A percentile compares a stretch with the other conserved stretches of the same genome.
phyloP scores from a whole-genome alignment of 1,139 yeast species.

The Hyphopichia fennica region DNA sequence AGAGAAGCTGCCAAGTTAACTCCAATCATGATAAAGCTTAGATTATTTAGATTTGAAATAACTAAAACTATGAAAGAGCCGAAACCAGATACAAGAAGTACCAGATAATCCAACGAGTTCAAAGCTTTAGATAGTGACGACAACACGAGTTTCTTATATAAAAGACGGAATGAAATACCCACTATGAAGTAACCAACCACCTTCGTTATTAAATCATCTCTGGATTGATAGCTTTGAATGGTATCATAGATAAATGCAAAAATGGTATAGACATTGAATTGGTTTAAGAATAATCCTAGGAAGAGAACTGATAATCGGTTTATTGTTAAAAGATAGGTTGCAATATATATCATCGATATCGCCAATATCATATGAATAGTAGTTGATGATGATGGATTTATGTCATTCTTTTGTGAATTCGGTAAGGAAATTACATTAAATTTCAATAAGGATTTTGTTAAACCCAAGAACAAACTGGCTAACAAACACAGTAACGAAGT shows the following conservation, averaged over 20 bases:
- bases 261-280: slow-evolving; percentile 26
- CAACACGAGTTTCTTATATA: slow-evolving; percentile 12
- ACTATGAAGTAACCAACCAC: slow-evolving; percentile 19
- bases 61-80: slow-evolving; percentile 4
- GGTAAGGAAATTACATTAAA: slow-evolving; percentile 5
- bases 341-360: slow-evolving; percentile 11
- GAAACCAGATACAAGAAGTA: slow-evolving; percentile 5
- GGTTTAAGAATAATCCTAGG: slow-evolving; percentile 29
- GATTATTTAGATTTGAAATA: slow-evolving; percentile 1
- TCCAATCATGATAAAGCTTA: slow-evolving; percentile 21
- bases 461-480: slow-evolving; percentile 14
- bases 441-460: slow-evolving; percentile 6
- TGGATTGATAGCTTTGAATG: slow-evolving; percentile 10
- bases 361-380: not conserved
- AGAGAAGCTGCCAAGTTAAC: slow-evolving; percentile 24
- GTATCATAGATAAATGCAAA: slow-evolving; percentile 22
- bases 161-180: slow-evolving; percentile 14
- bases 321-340: slow-evolving; percentile 20
- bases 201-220: slow-evolving; percentile 6
- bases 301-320: slow-evolving; percentile 22
- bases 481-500: slow-evolving; percentile 14
- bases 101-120: slow-evolving; percentile 5
- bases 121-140: slow-evolving; percentile 1
- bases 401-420: not conserved
- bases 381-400: not conserved